Evolutionary conservation across 176 grass and related monocot genomes (phyloP).

Genomic region (Themeda triandra): DNA sequence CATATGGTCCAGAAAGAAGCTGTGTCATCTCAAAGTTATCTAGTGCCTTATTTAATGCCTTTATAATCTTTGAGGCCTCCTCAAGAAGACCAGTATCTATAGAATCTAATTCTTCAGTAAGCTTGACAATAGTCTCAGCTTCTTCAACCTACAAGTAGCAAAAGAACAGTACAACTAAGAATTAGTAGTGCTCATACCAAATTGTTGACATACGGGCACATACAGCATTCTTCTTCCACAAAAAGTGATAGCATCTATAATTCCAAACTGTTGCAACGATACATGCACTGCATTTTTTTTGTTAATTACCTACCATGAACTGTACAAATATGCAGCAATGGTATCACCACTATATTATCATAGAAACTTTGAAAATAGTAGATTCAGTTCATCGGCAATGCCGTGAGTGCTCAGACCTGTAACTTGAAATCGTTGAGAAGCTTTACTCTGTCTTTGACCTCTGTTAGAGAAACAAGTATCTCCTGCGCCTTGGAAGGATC

Average conservation of each 20-base stretch:
- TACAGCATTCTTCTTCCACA: background rate
- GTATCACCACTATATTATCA: slow-evolving; percentile 2
- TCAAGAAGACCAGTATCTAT: slow-evolving; percentile 79
- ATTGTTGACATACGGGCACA: background rate
- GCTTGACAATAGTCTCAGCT: slow-evolving; percentile 80
- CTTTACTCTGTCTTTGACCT: slow-evolving; percentile 86
- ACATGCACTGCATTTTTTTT: background rate
- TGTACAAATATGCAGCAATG: background rate
- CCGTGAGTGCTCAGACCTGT: slow-evolving; percentile 46
- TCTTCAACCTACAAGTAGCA: slow-evolving; percentile 75
- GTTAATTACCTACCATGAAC: background rate
- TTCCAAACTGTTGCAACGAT: background rate
- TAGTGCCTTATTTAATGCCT: slow-evolving; percentile 67
- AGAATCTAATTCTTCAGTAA: slow-evolving; percentile 87
- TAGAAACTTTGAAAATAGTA: background rate
- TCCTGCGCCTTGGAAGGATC: slow-evolving; percentile 88
- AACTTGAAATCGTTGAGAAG: slow-evolving; percentile 70
- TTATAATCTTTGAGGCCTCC: slow-evolving; percentile 85
- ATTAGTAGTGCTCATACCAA: background rate
- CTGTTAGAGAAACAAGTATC: slow-evolving; percentile 82
- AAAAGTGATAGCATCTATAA: background rate
- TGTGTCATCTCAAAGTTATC: slow-evolving; percentile 84
- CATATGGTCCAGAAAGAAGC: slow-evolving; percentile 98
- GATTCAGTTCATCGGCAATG: slow-evolving; percentile 4
- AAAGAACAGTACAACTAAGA: background rate